Evolutionary conservation across 176 grass and related monocot genomes (phyloP), one percentile per base, ranked within the genome.

Genomic region (Themeda triandra): DNA sequence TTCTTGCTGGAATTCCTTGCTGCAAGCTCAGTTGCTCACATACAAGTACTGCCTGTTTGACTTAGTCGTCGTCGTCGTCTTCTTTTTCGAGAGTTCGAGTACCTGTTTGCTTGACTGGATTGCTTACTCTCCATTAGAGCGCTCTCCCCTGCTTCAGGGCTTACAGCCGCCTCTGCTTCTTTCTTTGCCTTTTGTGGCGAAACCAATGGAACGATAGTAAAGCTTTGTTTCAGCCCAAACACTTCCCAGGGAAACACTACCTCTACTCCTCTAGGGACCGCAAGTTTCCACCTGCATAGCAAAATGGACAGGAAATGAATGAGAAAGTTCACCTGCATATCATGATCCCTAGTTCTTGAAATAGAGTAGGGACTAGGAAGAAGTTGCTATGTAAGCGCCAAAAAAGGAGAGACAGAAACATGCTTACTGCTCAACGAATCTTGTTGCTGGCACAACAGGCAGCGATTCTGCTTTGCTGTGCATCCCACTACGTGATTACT

Each of bases 181-280:
- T 88, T 36, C 41, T 78, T 78, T 75, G 18, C 56, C 41, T 83
- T 71, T 11, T 72, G 53, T 87, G 63, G 24, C 31, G 2, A 71
- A n/a, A 71, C 5, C 11, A 83, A n/a, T 1, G 41, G 77, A 39
- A 31, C 12, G 66, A 31, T 66, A 6, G 36, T 41, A 19, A 19
- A 23, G 69, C 25, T 83, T 51, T 60, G 33, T 0, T 78, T 71
- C 51, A 25, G 33, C 86, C 63, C 44, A 42, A 31, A 73, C 46
- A 33, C 10, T 37, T 9, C 31, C 73, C 10, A 36, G 31, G 73
- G 12, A 56, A 37, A 53, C 25, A 66, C n/a, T 36, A 15, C 30
- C 21, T 80, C 31, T 21, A 30, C 29, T 15, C 30, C 21, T 80
- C 31, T 21, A 30, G 14, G 17, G 32, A 54, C 6, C 4, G 24